phyloP scores from a whole-genome alignment of 1,139 yeast species.

The Candida dubliniensis region DNA sequence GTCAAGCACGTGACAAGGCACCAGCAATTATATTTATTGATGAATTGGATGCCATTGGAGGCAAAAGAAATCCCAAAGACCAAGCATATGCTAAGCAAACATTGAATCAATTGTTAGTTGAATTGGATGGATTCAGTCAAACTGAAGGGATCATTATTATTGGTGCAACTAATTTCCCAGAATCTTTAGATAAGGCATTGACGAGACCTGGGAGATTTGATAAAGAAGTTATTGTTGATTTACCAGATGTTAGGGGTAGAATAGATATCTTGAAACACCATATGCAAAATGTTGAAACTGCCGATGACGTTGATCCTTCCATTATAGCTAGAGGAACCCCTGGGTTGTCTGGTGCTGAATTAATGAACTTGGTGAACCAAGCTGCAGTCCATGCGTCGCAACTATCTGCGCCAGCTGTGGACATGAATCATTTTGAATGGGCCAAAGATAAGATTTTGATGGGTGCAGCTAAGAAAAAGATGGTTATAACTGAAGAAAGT shows the following conservation, averaged over 20 bases:
- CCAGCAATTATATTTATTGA: slow-evolving; percentile 97
- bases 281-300: slow-evolving; percentile 84
- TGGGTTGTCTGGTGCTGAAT: slow-evolving; percentile 95
- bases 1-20: slow-evolving; percentile 90
- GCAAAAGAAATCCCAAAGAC: slow-evolving; percentile 94
- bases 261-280: slow-evolving; percentile 90
- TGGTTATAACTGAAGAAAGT: slow-evolving; percentile 95
- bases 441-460: slow-evolving; percentile 96
- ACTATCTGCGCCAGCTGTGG: slow-evolving; percentile 84
- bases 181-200: slow-evolving; percentile 91
- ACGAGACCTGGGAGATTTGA: slow-evolving; percentile 99
- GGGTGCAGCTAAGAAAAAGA: slow-evolving; percentile 97
- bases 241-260: slow-evolving; percentile 98
- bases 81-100: slow-evolving; percentile 98
- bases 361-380: slow-evolving; percentile 92
- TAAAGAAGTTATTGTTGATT: slow-evolving; percentile 89
- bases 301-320: slow-evolving; percentile 82
- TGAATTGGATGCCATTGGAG: slow-evolving; percentile 92
- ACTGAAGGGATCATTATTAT: slow-evolving; percentile 90
- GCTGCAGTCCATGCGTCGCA: slow-evolving; percentile 98
- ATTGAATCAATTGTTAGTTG: slow-evolving; percentile 90
- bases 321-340: slow-evolving; percentile 96
- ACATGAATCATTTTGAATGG: slow-evolving; percentile 95
- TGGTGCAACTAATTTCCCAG: slow-evolving; percentile 98
- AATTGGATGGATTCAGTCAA: slow-evolving; percentile 94